phyloP scores from a whole-genome alignment of 192 early-diverging fungal species.

The Lobulomyces angularis region DNA sequence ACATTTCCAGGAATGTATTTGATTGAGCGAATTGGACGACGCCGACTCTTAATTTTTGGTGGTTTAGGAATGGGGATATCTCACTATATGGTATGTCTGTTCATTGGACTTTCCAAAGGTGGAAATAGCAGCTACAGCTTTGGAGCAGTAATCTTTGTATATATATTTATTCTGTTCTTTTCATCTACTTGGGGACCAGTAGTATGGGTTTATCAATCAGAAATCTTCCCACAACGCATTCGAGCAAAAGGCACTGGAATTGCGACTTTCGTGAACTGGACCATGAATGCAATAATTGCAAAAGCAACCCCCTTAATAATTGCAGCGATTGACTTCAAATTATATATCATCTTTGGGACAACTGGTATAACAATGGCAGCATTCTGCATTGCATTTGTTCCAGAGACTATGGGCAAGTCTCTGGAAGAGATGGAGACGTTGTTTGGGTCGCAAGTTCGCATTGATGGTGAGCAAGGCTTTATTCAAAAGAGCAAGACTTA shows the following conservation, averaged over 20 bases:
- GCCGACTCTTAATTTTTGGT: conserved; percentile 56
- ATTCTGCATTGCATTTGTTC: conserved; percentile 31
- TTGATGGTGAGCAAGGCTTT: too few species aligned
- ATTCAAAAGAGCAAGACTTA: too few species aligned
- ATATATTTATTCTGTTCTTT: conserved; percentile 62
- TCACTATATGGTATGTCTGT: conserved; percentile 40
- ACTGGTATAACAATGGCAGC: conserved; percentile 22
- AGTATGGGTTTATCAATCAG: conserved; percentile 76
- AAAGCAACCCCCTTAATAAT: conserved; percentile 51
- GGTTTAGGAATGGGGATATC: conserved; percentile 39
- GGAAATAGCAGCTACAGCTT: conserved; percentile 9
- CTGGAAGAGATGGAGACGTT: conserved; percentile 84
- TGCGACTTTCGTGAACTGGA: conserved; percentile 71
- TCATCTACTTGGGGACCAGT: conserved; percentile 73
- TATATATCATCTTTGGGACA: conserved; percentile 39
- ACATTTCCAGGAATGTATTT: conserved; percentile 67
- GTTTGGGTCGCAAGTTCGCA: too few species aligned
- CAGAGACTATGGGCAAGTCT: conserved; percentile 70
- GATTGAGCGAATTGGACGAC: conserved; percentile 64
- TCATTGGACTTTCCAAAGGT: conserved; percentile 26
- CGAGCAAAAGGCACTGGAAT: conserved; percentile 66
- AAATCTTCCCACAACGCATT: conserved; percentile 70
- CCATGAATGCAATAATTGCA: conserved; percentile 63
- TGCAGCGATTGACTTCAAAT: conserved; percentile 17
- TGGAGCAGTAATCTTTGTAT: conserved; percentile 49